Percentiles rank a stretch among this genome's conserved stretches.
phyloP scores from a whole-genome alignment of 169 alveolate species.

The Plasmodium reichenowi region DNA sequence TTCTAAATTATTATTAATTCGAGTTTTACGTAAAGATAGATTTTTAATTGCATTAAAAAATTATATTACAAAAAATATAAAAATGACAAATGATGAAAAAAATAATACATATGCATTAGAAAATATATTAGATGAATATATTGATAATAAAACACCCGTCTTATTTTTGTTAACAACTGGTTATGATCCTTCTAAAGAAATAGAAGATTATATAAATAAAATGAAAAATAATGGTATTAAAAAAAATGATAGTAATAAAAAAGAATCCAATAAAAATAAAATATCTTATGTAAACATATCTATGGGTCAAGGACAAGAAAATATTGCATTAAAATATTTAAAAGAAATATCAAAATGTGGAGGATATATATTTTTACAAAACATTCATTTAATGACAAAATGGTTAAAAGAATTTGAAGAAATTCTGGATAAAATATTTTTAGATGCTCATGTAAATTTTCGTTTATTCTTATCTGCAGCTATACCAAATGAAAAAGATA shows the following conservation, averaged over 20 bases:
- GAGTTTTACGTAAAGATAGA: slow-evolving; percentile 97
- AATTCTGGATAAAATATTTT: slow-evolving; percentile 93
- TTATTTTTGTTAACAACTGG: slow-evolving; percentile 96
- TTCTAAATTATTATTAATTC: slow-evolving; percentile 93
- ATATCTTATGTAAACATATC: slow-evolving; percentile 95
- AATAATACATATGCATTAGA: slow-evolving; percentile 91
- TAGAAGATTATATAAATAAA: slow-evolving; percentile 84
- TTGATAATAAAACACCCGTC: slow-evolving; percentile 93
- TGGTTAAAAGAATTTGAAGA: slow-evolving; percentile 95
- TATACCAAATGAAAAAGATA: slow-evolving; percentile 57
- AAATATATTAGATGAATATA: slow-evolving; percentile 93
- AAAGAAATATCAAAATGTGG: slow-evolving; percentile 94
- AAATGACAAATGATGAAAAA: slow-evolving; percentile 92
- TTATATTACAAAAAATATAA: slow-evolving; percentile 92
- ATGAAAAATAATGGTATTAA: slow-evolving; percentile 71
- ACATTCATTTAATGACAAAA: slow-evolving; percentile 95
- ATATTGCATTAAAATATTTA: slow-evolving; percentile 94
- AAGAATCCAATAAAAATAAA: slow-evolving; percentile 80
- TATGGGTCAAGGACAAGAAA: slow-evolving; percentile 99
- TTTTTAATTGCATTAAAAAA: slow-evolving; percentile 93
- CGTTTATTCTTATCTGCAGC: slow-evolving; percentile 95
- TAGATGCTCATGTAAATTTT: slow-evolving; percentile 95
- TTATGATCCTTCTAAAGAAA: slow-evolving; percentile 94
- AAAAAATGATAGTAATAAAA: slow-evolving; percentile 48
- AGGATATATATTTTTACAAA: slow-evolving; percentile 95